Base-by-base conservation (phyloP, 2,329 filamentous ascomycete species). In the Nakataea oryzae region DNA sequence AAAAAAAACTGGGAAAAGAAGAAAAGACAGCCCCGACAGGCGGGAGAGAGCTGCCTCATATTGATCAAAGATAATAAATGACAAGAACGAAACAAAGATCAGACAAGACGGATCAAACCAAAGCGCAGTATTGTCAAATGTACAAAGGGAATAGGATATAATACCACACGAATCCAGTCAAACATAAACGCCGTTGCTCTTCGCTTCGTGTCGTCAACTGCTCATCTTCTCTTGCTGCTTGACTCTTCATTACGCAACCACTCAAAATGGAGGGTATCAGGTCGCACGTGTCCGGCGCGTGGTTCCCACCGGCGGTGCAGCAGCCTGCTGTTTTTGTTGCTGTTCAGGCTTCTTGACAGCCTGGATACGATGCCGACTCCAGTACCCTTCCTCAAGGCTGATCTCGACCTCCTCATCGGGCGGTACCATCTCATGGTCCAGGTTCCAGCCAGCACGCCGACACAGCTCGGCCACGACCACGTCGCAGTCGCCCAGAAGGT, bases 401-500 rank as follows among this genome's bases (percentile, higher is more conserved):
- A 91, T 79, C 28, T 84, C 76, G 24, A 91, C 78, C 63, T 79
- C 74, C 73, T 91, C 86, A 41, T 82, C 78, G 11, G 80, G 74
- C n/a, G 87, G 86, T 63, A 95, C 83, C 90, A 96, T 96, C 66
- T 91, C 87, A 70, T 97, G 92, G 57, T 83, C 72, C 61, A 96
- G 74, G 8, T 85, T 78, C 95, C 95, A 97, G 3, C 88, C 89
- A 1, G 90, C 86, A 14, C 90, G 85, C 57, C 87, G 84, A 71
- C 90, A 93, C 61, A 99, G 82, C 76, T 97, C 93, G 0, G 88
- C 83, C 17, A 97, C 89, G 11, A 97, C 87, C 54, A 92, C 83
- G 71, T 99, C 95, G 74, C 93, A 97, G 72, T 97, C 91, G 47
- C 95, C 95, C n/a, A 97, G 81, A 62, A 99, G 82, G 72, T 97